phyloP scores from a whole-genome alignment of 306 rosid genomes.

The Trifolium dubium region DNA sequence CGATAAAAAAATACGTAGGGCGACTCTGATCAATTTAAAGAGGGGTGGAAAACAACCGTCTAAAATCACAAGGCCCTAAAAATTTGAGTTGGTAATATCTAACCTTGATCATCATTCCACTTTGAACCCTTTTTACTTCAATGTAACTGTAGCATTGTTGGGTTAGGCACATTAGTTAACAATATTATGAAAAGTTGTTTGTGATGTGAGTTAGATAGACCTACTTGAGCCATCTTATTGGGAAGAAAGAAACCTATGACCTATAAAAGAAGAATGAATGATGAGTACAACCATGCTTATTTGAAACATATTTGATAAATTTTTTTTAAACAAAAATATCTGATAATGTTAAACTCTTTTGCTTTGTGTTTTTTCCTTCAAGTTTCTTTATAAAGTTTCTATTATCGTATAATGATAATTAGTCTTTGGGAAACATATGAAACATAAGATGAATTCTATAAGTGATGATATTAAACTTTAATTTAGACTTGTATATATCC shows the following conservation, averaged over 20 bases:
- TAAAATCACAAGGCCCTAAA: background rate
- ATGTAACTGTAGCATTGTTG: slow-evolving; percentile 32
- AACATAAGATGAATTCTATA: too few species aligned
- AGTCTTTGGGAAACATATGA: too few species aligned
- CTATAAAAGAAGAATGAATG: slow-evolving; percentile 34
- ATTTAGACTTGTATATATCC: too few species aligned
- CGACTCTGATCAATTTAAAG: too few species aligned
- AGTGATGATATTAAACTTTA: too few species aligned
- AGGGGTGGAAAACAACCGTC: too few species aligned
- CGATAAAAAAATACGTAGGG: too few species aligned
- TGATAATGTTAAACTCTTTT: too few species aligned
- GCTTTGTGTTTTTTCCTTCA: too few species aligned
- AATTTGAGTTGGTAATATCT: slow-evolving; percentile 37
- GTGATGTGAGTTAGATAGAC: background rate
- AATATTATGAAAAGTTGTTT: slow-evolving; percentile 10
- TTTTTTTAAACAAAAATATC: too few species aligned
- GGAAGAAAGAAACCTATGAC: slow-evolving; percentile 29
- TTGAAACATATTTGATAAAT: background rate
- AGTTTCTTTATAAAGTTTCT: too few species aligned
- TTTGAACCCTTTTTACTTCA: slow-evolving; percentile 29
- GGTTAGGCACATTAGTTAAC: slow-evolving; percentile 30
- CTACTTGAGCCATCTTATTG: background rate
- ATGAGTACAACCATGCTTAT: slow-evolving; percentile 47
- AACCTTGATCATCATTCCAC: slow-evolving; percentile 18
- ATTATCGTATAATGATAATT: too few species aligned